These are phyloP conservation scores for Orbilia brochopaga DNA, from an alignment of 2,329 filamentous ascomycete species.

Conservation along the genomic window DNA sequence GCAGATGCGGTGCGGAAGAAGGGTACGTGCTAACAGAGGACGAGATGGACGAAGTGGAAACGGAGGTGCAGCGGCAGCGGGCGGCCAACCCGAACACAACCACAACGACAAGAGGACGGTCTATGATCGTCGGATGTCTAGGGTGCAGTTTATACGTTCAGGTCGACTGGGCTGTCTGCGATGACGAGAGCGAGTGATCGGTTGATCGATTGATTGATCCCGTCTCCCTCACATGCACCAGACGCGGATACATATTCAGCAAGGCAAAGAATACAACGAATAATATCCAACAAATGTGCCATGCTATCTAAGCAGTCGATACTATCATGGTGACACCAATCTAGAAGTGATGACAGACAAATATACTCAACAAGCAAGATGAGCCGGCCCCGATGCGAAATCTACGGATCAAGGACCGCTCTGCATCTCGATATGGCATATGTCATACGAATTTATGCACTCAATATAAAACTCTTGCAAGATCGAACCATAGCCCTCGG, in stretches of 20 bases:
- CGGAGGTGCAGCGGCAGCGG: constrained; percentile 53
- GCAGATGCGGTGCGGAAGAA: constrained; percentile 69
- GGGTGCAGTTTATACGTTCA: constrained; percentile 72
- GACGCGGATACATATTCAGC: too few relatives aligned
- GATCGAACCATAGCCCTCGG: constrained; percentile 41
- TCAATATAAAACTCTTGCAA: constrained; percentile 29
- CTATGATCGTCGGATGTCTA: constrained; percentile 68
- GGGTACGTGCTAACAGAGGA: constrained; percentile 67
- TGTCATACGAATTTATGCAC: constrained; percentile 9
- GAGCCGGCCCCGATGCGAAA: constrained; percentile 1
- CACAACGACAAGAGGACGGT: constrained; percentile 13
- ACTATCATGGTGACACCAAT: background rate
- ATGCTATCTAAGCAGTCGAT: too few relatives aligned
- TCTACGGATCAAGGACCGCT: constrained; percentile 23
- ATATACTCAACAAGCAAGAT: constrained; percentile 10
- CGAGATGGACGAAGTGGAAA: constrained; percentile 68
- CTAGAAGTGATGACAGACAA: background rate
- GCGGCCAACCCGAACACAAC: background rate
- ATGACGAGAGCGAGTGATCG: constrained; percentile 51
- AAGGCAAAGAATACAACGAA: too few relatives aligned
- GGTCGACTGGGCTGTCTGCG: constrained; percentile 68
- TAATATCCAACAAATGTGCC: too few relatives aligned
- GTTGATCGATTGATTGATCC: constrained; percentile 27
- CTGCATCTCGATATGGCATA: constrained; percentile 13
- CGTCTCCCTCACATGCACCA: too few relatives aligned